A percentile compares a stretch with the other conserved stretches of the same genome.
These are phyloP conservation scores for Chlamydomonas sp. DNA, from an alignment of 139 green algal species.

Conservation along the genomic window DNA sequence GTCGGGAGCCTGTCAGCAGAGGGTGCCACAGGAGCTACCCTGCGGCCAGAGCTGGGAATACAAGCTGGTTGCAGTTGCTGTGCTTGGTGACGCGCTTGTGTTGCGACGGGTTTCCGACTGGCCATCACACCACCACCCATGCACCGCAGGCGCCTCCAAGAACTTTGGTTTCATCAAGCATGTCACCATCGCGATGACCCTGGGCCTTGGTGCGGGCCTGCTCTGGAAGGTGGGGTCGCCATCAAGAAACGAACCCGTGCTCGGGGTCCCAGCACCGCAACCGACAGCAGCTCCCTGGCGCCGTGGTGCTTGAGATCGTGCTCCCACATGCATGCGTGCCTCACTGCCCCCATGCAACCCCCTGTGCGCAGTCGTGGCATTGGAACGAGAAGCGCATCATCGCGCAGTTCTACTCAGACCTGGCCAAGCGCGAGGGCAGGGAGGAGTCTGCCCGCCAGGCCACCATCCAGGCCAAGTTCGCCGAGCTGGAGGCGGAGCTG, in stretches of 20 bases:
- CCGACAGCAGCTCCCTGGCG: too few relatives aligned
- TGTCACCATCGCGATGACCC: slow-evolving; percentile 11
- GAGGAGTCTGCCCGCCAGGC: slow-evolving; percentile 23
- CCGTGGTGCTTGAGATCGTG: not conserved
- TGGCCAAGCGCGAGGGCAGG: slow-evolving; percentile 30
- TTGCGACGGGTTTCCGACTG: too few relatives aligned
- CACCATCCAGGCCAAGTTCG: slow-evolving; percentile 32
- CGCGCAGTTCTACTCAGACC: slow-evolving; percentile 46
- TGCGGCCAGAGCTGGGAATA: too few relatives aligned
- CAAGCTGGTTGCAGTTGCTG: too few relatives aligned
- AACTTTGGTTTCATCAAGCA: slow-evolving; percentile 37
- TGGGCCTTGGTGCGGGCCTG: slow-evolving; percentile 26
- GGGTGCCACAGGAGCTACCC: too few relatives aligned
- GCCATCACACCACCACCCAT: too few relatives aligned
- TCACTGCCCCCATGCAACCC: slow-evolving; percentile 3
- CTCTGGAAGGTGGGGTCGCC: slow-evolving; percentile 30
- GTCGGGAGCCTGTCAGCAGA: too few relatives aligned
- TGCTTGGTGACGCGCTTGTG: too few relatives aligned
- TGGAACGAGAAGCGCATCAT: slow-evolving; percentile 55
- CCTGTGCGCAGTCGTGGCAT: slow-evolving; percentile 29
- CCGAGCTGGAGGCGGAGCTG: slow-evolving; percentile 27
- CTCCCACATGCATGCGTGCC: not conserved
- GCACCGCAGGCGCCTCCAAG: slow-evolving; percentile 23
- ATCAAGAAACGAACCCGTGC: too few relatives aligned
- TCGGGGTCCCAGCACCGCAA: too few relatives aligned